Percentiles rank a stretch among this genome's conserved stretches.
phyloP scores from a whole-genome alignment of 1,284 basidiomycete species.

The Afroboletus lepidellus region DNA sequence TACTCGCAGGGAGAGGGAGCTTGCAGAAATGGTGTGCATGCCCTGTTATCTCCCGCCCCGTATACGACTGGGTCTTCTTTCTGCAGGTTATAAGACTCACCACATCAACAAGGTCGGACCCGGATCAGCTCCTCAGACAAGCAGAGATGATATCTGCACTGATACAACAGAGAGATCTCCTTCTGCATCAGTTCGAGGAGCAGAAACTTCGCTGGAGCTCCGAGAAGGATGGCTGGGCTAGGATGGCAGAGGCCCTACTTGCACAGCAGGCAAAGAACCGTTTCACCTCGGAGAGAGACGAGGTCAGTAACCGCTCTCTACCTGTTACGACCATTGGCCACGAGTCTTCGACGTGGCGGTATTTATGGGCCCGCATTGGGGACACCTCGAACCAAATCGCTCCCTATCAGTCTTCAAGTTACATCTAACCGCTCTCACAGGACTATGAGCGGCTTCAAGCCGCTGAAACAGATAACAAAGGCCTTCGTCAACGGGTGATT shows the following conservation, averaged over 20 bases:
- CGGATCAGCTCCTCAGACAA: slow-evolving; percentile 55
- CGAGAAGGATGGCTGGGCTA: slow-evolving; percentile 58
- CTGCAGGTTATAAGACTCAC: slow-evolving; percentile 53
- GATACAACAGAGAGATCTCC: slow-evolving; percentile 54
- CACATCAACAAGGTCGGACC: slow-evolving; percentile 36
- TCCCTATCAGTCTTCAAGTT: not conserved
- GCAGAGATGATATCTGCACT: slow-evolving; percentile 59
- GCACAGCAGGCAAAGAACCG: slow-evolving; percentile 42
- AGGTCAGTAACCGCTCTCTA: slow-evolving; percentile 37
- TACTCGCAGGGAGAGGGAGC: slow-evolving; percentile 47
- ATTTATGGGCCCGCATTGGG: not conserved
- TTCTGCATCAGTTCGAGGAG: slow-evolving; percentile 50
- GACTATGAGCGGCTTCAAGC: slow-evolving; percentile 50
- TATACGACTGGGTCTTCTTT: slow-evolving; percentile 8
- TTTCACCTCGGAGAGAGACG: slow-evolving; percentile 37
- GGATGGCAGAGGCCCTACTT: slow-evolving; percentile 62
- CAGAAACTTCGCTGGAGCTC: slow-evolving; percentile 57
- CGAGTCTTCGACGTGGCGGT: not conserved
- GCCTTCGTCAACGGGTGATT: slow-evolving; percentile 53
- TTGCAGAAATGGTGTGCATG: slow-evolving; percentile 55
- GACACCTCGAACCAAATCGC: not conserved
- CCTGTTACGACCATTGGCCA: not conserved
- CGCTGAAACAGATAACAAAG: slow-evolving; percentile 53
- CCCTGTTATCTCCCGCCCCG: slow-evolving; percentile 7
- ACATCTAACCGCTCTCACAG: slow-evolving; percentile 34